These are phyloP conservation scores for Citrus inodora DNA, from an alignment of 345 rosid species.

Conservation along the genomic window DNA sequence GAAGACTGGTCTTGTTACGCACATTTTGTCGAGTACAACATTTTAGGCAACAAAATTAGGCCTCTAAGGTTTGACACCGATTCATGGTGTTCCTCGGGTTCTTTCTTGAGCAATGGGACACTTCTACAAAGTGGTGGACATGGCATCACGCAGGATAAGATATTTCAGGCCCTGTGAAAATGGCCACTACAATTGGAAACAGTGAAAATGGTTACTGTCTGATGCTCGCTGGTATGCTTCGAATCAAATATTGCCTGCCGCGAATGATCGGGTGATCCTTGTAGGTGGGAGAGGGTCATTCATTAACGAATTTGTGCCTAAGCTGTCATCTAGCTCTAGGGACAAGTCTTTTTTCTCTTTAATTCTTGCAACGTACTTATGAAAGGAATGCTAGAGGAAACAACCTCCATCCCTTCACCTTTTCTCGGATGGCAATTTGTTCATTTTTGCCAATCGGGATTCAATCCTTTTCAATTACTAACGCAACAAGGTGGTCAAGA, in stretches of 20 bases:
- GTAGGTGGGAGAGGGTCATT: constrained; percentile 39
- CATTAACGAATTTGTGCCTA: constrained; percentile 37
- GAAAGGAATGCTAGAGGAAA: constrained; percentile 31
- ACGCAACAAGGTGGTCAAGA: constrained; percentile 27
- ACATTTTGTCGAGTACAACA: constrained; percentile 31
- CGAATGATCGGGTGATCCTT: constrained; percentile 28
- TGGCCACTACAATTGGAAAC: constrained; percentile 31
- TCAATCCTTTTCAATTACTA: constrained; percentile 41
- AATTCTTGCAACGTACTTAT: constrained; percentile 33
- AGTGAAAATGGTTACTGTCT: constrained; percentile 10
- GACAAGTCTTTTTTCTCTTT: constrained; percentile 36
- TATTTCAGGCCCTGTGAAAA: constrained; percentile 26
- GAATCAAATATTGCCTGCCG: constrained; percentile 33
- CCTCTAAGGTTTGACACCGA: constrained; percentile 31
- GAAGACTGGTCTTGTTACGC: constrained; percentile 29
- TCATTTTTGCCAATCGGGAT: constrained; percentile 47
- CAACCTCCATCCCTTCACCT: constrained; percentile 63
- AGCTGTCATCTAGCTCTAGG: not conserved
- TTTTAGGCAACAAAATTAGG: constrained; percentile 22
- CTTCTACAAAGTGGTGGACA: constrained; percentile 45
- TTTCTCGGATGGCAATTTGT: constrained; percentile 47
- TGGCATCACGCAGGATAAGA: constrained; percentile 20
- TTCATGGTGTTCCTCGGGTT: constrained; percentile 43
- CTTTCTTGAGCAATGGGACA: constrained; percentile 37
- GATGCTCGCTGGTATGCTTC: constrained; percentile 37